phyloP scores from a whole-genome alignment of 176 grass and related monocot species.

The Tillandsia leiboldiana region DNA sequence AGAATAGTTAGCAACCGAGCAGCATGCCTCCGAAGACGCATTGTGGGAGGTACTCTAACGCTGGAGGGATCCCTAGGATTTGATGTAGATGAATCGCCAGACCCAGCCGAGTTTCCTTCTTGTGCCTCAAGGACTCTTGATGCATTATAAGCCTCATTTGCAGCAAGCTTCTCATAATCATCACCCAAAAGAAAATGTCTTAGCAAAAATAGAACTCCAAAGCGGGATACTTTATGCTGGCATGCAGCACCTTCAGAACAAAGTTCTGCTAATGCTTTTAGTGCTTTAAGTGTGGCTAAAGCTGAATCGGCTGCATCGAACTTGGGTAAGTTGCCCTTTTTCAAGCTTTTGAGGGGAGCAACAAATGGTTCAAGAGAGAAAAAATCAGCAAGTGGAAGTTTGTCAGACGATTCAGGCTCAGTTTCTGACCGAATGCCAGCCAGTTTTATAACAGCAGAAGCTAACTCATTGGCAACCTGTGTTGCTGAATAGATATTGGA shows the following conservation, averaged over 20 bases:
- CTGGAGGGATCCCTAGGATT: slow-evolving; percentile 51
- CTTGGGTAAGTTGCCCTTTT: slow-evolving; percentile 71
- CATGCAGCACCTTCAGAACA: slow-evolving; percentile 68
- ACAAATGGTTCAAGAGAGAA: slow-evolving; percentile 81
- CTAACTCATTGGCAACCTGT: slow-evolving; percentile 77
- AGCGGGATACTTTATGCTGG: slow-evolving; percentile 71
- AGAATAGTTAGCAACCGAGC: slow-evolving; percentile 78
- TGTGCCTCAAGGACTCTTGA: too few relatives aligned
- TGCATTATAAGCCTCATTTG: slow-evolving; percentile 88
- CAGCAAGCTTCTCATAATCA: slow-evolving; percentile 97
- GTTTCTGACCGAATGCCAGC: slow-evolving; percentile 31
- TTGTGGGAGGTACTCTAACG: slow-evolving; percentile 74
- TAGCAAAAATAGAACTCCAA: slow-evolving; percentile 63
- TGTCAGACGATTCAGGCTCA: slow-evolving; percentile 37
- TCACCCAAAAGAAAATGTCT: slow-evolving; percentile 71
- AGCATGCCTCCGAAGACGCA: slow-evolving; percentile 84
- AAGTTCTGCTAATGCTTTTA: slow-evolving; percentile 91
- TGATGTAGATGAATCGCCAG: slow-evolving; percentile 13
- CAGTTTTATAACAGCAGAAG: slow-evolving; percentile 61
- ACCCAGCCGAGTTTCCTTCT: too few relatives aligned
- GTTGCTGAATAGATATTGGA: slow-evolving; percentile 72
- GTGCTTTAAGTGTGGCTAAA: slow-evolving; percentile 69
- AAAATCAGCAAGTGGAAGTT: slow-evolving; percentile 61
- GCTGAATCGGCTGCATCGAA: slow-evolving; percentile 93
- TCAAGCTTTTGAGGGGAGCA: slow-evolving; percentile 64